Conservation (phyloP, 1,284 basidiomycete genomes). For the Rhodotorula sp. region DNA sequence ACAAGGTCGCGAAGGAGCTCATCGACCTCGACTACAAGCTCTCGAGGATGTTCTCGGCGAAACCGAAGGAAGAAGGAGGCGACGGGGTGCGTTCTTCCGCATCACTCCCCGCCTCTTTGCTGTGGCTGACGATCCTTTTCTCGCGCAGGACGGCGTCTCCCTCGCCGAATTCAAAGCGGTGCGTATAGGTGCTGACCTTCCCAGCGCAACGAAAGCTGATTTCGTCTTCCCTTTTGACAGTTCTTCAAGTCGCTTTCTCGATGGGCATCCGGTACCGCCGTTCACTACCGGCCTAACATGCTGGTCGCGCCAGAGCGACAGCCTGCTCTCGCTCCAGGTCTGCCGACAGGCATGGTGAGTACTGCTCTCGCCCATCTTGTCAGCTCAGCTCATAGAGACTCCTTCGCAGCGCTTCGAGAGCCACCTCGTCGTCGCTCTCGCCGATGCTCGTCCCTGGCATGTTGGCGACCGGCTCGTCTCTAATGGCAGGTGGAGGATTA, state of each 20-base stretch:
- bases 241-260: constrained; percentile 21
- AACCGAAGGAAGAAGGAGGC: constrained; percentile 52
- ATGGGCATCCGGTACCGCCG: constrained; percentile 34
- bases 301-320: constrained; percentile 12
- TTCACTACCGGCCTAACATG: constrained; percentile 27
- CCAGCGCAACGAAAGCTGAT: neutral
- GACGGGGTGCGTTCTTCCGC: neutral
- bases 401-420: constrained; percentile 29
- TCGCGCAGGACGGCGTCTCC: constrained; percentile 5
- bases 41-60: constrained; percentile 69
- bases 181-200: neutral
- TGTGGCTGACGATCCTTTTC: neutral
- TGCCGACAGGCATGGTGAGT: constrained; percentile 17
- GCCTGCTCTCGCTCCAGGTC: constrained; percentile 8
- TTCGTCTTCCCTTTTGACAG: neutral
- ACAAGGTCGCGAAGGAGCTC: constrained; percentile 59
- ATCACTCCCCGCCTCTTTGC: accelerated
- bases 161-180: constrained; percentile 19
- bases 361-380: too few species aligned
- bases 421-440: constrained; percentile 28
- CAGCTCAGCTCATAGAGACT: too few species aligned
- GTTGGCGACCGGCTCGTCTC: constrained; percentile 24
- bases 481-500: constrained; percentile 33
- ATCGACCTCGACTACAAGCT: constrained; percentile 77
- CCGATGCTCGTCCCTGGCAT: constrained; percentile 35